Evolutionary conservation across 805 yeast genomes (phyloP).

Genomic region (Clavispora asparagi): DNA sequence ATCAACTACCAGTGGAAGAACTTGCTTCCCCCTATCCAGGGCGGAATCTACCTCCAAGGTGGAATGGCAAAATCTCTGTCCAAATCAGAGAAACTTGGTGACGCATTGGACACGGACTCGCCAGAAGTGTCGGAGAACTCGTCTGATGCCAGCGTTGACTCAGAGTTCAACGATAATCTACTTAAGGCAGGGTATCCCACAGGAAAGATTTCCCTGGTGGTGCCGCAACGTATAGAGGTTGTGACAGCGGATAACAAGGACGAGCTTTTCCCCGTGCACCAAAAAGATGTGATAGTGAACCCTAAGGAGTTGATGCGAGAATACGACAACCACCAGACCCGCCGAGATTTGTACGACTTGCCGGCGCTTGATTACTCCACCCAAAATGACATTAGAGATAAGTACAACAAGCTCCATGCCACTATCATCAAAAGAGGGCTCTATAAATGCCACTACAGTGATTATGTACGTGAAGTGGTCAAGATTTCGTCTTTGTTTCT

Average conservation of each 20-base stretch:
- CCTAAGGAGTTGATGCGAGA: conserved; percentile 50
- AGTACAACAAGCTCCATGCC: conserved; percentile 59
- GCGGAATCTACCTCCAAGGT: conserved; percentile 42
- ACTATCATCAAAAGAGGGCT: conserved; percentile 51
- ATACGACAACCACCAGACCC: conserved; percentile 53
- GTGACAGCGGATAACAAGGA: conserved; percentile 33
- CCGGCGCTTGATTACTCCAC: conserved; percentile 69
- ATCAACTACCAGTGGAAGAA: conserved; percentile 66
- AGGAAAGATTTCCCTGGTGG: conserved; percentile 42
- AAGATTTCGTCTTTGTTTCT: conserved; percentile 54
- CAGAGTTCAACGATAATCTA: not conserved
- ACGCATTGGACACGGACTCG: conserved; percentile 6
- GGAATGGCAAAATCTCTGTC: not conserved
- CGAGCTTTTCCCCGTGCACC: conserved; percentile 29
- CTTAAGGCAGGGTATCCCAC: conserved; percentile 34
- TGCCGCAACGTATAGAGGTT: conserved; percentile 42
- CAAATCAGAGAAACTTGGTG: conserved; percentile 1
- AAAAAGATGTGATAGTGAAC: conserved; percentile 37
- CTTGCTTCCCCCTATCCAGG: conserved; percentile 84
- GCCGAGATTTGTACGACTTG: conserved; percentile 47
- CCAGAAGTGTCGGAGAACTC: conserved; percentile 8
- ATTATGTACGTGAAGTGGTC: conserved; percentile 62
- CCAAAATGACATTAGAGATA: conserved; percentile 50
- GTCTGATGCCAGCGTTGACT: conserved; percentile 9
- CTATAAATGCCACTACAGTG: conserved; percentile 70